Conservation (phyloP, 225 moss, liverwort and hornwort species). For the Physcomitrium patens region DNA sequence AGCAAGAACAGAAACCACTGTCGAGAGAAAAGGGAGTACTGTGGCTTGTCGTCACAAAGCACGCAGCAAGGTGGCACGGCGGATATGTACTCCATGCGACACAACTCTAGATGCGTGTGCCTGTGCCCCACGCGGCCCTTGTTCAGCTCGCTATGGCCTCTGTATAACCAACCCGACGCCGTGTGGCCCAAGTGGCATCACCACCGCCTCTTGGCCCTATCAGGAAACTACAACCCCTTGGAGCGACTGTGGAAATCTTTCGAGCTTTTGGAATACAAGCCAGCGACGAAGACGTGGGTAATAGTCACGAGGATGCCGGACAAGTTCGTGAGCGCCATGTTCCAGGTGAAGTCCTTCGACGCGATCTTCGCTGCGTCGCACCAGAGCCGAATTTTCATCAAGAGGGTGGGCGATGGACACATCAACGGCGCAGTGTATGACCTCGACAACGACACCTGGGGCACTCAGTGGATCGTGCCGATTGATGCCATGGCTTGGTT, state of each 20-base stretch:
- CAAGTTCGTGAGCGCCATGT: constrained; percentile 25
- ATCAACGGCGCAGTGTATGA: constrained; percentile 45
- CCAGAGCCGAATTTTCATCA: constrained; percentile 39
- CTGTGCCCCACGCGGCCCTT: constrained; percentile 37
- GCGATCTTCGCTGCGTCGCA: constrained; percentile 32
- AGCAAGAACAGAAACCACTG: constrained; percentile 33
- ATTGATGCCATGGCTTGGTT: constrained; percentile 40
- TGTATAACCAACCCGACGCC: constrained; percentile 31
- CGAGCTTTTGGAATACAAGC: constrained; percentile 41
- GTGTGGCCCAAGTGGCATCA: constrained; percentile 52
- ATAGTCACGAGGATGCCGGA: constrained; percentile 42
- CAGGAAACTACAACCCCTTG: constrained; percentile 33
- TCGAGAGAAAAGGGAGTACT: constrained; percentile 32
- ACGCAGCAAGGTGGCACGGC: constrained; percentile 23
- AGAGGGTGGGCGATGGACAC: constrained; percentile 40
- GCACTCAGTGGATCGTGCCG: constrained; percentile 38
- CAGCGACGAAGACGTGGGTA: constrained; percentile 19
- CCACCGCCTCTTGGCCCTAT: constrained; percentile 34
- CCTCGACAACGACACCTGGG: constrained; percentile 33
- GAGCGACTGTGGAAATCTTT: constrained; percentile 50
- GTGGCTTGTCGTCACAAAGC: constrained; percentile 25
- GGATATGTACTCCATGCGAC: constrained; percentile 44
- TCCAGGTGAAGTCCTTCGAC: constrained; percentile 54
- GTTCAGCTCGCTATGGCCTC: constrained; percentile 52
- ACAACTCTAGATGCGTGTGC: constrained; percentile 40